phyloP scores from a whole-genome alignment of 2,329 filamentous ascomycete species.

The Didymella keratinophila region DNA sequence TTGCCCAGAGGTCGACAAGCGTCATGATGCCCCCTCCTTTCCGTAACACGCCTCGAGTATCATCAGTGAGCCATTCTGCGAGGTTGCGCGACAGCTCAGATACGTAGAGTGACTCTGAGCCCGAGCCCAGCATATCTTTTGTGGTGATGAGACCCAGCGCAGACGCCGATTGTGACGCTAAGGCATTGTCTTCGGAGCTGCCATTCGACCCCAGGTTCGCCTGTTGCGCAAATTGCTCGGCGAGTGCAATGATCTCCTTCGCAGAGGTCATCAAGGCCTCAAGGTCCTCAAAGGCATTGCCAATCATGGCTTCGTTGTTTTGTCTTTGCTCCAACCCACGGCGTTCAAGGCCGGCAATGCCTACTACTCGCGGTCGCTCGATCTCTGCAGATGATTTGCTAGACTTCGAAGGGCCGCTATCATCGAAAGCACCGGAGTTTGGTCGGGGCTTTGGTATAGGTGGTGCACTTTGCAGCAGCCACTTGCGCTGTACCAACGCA shows the following conservation, averaged over 20 bases:
- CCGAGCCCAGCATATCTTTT: constrained; percentile 87
- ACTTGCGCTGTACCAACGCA: constrained; percentile 90
- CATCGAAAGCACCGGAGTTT: constrained; percentile 44
- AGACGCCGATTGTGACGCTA: constrained; percentile 82
- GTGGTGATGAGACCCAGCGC: constrained; percentile 91
- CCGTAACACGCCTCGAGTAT: constrained; percentile 46
- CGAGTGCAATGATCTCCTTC: constrained; percentile 92
- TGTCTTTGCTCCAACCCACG: constrained; percentile 83
- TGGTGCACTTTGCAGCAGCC: constrained; percentile 89
- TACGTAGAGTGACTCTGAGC: constrained; percentile 83
- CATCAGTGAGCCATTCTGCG: constrained; percentile 51
- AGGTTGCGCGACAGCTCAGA: constrained; percentile 61
- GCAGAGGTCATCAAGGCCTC: constrained; percentile 97
- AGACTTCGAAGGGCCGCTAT: constrained; percentile 34
- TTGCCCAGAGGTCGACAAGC: constrained; percentile 54
- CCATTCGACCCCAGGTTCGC: constrained; percentile 62
- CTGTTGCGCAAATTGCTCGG: constrained; percentile 83
- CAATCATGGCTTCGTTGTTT: constrained; percentile 93
- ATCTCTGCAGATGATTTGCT: constrained; percentile 30
- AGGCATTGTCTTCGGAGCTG: constrained; percentile 73
- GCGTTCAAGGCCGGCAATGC: constrained; percentile 91
- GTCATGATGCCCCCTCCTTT: constrained; percentile 52
- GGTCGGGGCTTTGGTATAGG: constrained; percentile 74
- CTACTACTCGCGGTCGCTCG: constrained; percentile 68
- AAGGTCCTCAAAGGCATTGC: constrained; percentile 92